Base-by-base conservation (phyloP, 352 stramenopile genomes). In the Globisporangium viniferum region DNA sequence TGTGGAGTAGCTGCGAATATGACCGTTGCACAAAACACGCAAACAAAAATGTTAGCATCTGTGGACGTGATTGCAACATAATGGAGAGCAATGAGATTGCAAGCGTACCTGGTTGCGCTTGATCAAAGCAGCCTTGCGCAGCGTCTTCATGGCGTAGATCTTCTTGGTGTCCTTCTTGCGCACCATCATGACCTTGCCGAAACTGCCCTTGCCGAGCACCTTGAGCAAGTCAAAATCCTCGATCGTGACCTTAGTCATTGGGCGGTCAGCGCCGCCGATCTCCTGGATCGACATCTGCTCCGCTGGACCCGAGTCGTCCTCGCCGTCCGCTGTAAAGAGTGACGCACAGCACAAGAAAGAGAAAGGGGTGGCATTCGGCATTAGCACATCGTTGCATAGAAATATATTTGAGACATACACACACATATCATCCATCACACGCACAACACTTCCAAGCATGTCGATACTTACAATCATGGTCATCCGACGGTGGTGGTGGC, bases 171-270 rank as follows among this genome's bases (percentile, higher is more conserved):
- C 92, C 69, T 98, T 98, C 82, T 97, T 97, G 67, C 88, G 83
- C 62, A 98, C 93, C 86, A 98, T 95, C 86, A 98, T 97, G 62
- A 98, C 96, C 87, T 98, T 98, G 68, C 95, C 95, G 71, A 98
- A 98, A 53, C 81, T 95, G 59, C 95, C 95, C 79, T 98, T 98
- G 68, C 95, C 95, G 55, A 98, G 82, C 66, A 98, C 94, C 76
- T 97, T 97, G 67, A 97, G 83, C 73, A 97, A 69, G 67, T 97
- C 89, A 76, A 98, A 98, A 79, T 97, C 91, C 68, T 97, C 88
- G 55, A 98, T 88, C 65, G 87, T 92, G 56, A 98, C 84, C 77
- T 97, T 97, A 48, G 77, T 77, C 73, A 84, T 78, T 22, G 78
- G 81, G 2, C 84, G 79, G 6, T 76, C 72, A n/a, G 77, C 74